phyloP scores from a whole-genome alignment of 2,329 filamentous ascomycete genomes.

The Pseudogymnoascus sp. region DNA sequence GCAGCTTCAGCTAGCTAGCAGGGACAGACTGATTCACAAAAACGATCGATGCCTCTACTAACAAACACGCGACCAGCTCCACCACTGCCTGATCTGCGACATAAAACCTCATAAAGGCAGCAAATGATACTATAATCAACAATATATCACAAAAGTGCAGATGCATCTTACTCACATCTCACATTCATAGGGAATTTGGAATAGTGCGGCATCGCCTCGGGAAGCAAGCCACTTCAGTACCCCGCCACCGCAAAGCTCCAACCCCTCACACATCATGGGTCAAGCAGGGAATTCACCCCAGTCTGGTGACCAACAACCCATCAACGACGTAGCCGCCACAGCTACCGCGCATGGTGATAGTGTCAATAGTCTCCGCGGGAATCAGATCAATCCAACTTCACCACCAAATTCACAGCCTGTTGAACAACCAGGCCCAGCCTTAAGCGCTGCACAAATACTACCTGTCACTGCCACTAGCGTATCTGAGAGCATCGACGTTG shows the following conservation, averaged over 20 bases:
- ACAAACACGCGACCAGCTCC: too few species aligned
- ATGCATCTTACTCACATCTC: neutral
- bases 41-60: too few species aligned
- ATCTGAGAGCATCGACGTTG: neutral
- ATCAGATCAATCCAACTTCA: neutral
- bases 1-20: too few species aligned
- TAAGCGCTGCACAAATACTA: neutral
- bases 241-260: neutral
- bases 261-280: neutral
- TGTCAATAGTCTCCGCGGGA: neutral
- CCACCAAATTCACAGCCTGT: neutral
- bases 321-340: neutral
- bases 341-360: neutral
- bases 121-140: too few species aligned
- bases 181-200: neutral
- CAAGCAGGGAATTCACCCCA: neutral
- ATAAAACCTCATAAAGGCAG: too few species aligned
- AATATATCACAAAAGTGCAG: neutral
- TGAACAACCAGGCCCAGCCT: neutral
- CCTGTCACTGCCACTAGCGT: neutral
- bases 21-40: too few species aligned
- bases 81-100: too few species aligned
- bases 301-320: neutral
- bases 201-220: neutral
- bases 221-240: neutral